Conservation (phyloP, 352 stramenopile species). For the Pythium coloratum region DNA sequence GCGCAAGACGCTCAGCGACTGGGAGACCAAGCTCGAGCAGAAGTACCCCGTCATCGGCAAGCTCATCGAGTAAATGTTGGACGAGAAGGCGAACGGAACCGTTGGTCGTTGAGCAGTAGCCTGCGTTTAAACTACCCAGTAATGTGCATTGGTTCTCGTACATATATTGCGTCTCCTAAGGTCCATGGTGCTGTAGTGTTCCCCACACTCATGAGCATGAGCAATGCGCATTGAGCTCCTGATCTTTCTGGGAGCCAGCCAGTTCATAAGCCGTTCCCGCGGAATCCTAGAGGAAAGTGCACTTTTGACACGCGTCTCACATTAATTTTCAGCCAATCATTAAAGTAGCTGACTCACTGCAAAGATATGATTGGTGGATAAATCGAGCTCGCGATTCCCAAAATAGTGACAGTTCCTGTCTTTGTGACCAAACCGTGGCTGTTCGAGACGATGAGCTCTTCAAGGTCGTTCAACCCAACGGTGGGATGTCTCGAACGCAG, state of each 20-base stretch:
- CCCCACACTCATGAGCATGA: too few relatives aligned
- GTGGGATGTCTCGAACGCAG: neutral
- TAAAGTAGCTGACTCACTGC: too few relatives aligned
- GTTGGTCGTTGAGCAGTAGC: neutral
- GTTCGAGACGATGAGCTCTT: neutral
- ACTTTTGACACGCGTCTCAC: constrained; percentile 16
- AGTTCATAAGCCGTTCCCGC: neutral
- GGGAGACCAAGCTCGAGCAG: constrained; percentile 94
- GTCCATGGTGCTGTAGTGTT: too few relatives aligned
- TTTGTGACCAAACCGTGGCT: constrained; percentile 15
- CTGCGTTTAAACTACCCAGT: neutral
- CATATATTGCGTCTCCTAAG: neutral
- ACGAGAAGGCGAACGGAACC: neutral
- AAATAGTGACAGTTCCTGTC: constrained; percentile 26
- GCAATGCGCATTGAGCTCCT: neutral
- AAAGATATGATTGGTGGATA: constrained; percentile 8
- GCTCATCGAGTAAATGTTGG: constrained; percentile 31
- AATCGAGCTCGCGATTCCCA: neutral
- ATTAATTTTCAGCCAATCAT: constrained; percentile 12
- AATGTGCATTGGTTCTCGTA: neutral
- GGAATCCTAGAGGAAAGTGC: too few relatives aligned
- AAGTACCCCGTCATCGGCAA: constrained; percentile 95
- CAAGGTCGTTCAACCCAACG: neutral
- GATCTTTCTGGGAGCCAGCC: neutral
- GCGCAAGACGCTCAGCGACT: constrained; percentile 94